These are phyloP conservation scores for Vitis rupestris DNA, from an alignment of 164 flowering plant genomes.

Conservation along the genomic window DNA sequence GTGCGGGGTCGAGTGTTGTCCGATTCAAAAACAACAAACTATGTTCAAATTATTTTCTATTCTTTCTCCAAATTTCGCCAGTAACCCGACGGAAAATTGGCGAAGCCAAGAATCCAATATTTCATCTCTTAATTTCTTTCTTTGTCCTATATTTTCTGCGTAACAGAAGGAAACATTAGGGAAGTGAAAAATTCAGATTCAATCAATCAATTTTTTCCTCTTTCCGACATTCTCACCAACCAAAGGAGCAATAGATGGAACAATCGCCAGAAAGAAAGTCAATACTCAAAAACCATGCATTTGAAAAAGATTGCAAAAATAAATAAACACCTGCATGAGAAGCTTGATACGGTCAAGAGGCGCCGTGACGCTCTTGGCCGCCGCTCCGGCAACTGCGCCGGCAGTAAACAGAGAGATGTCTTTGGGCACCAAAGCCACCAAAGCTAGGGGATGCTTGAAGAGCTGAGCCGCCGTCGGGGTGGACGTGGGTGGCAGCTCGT, in stretches of 20 bases:
- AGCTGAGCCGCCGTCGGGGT: constrained; percentile 54
- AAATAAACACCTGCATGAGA: constrained; percentile 70
- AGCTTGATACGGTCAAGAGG: constrained; percentile 90
- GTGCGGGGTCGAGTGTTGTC: too few relatives aligned
- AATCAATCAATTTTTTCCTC: too few relatives aligned
- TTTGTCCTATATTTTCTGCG: too few relatives aligned
- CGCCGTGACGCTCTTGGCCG: constrained; percentile 84
- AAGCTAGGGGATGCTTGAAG: constrained; percentile 75
- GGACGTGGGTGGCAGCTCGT: constrained; percentile 22
- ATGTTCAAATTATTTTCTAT: neutral
- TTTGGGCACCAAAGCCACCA: constrained; percentile 62
- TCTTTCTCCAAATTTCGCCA: neutral
- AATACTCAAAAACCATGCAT: neutral
- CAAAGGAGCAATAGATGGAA: neutral
- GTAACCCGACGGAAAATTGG: neutral
- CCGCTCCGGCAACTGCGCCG: constrained; percentile 88
- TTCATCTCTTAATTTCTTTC: too few relatives aligned
- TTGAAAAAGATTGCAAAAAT: neutral
- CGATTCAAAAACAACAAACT: too few relatives aligned
- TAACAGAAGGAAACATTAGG: too few relatives aligned
- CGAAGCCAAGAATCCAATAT: neutral
- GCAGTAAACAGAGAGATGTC: constrained; percentile 80
- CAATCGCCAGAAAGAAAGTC: neutral
- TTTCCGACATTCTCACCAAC: too few relatives aligned
- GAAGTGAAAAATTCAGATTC: too few relatives aligned